Conservation (phyloP, 768 basidiomycete genomes). For the Boletus bicolor region DNA sequence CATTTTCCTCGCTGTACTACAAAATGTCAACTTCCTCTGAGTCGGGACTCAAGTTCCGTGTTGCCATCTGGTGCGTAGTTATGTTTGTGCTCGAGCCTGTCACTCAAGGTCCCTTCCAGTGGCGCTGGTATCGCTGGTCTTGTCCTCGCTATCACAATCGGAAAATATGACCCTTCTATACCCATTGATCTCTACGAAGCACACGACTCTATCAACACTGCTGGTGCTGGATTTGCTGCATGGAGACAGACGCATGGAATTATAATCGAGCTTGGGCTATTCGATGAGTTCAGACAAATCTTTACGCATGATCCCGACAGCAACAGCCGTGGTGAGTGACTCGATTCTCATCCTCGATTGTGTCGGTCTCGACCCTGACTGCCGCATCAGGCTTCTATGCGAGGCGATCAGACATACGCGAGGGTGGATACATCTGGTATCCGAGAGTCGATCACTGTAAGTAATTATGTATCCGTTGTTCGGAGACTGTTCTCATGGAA, state of each 20-base stretch:
- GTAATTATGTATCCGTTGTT: neutral
- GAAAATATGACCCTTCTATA: no score
- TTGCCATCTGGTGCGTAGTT: constrained; percentile 23
- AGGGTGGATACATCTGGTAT: constrained; percentile 32
- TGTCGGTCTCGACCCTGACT: neutral
- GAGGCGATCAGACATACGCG: constrained; percentile 30
- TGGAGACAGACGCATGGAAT: no score
- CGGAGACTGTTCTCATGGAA: neutral
- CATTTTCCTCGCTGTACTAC: neutral
- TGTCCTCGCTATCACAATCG: no score
- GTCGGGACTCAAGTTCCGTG: constrained; percentile 11
- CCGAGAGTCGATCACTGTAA: constrained; percentile 22
- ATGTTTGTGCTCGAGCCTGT: neutral
- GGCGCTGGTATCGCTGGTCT: no score
- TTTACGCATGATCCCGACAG: neutral
- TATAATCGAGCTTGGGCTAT: no score
- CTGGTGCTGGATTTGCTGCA: no score
- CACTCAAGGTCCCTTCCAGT: neutral
- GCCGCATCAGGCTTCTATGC: neutral
- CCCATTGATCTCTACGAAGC: no score
- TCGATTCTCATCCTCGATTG: no score
- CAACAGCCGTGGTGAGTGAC: neutral
- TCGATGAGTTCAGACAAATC: neutral
- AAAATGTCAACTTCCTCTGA: neutral
- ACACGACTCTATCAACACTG: no score